phyloP scores from a whole-genome alignment of 176 grass and related monocot genomes.

The Musa schizocarpa region DNA sequence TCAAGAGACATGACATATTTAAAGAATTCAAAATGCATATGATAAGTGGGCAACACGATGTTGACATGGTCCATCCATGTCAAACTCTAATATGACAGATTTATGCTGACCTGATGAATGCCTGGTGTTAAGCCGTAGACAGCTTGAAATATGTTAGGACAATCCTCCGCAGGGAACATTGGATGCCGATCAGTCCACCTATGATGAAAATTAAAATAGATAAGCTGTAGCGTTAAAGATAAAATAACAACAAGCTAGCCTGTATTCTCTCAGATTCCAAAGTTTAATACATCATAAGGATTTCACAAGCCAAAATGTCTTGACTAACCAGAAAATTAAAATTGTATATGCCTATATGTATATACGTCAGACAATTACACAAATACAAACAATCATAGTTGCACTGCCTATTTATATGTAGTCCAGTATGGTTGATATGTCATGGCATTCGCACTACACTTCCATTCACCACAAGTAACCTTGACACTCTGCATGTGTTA shows the following conservation, averaged over 20 bases:
- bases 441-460: background rate
- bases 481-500: no score
- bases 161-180: conserved; percentile 19
- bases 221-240: background rate
- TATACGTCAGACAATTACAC: background rate
- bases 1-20: background rate
- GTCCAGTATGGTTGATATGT: background rate
- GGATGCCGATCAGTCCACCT: conserved; percentile 22
- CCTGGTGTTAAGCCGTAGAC: conserved; percentile 20
- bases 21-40: background rate
- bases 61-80: background rate
- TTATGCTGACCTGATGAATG: conserved; percentile 18
- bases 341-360: background rate
- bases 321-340: background rate
- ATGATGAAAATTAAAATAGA: background rate
- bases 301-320: background rate
- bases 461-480: background rate
- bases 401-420: background rate
- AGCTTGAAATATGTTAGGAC: conserved; percentile 24
- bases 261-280: background rate
- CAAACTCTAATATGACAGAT: background rate
- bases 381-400: background rate
- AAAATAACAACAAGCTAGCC: background rate
- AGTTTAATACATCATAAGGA: background rate
- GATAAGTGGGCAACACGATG: no score